These are phyloP conservation scores for Saturnispora dispora DNA, from an alignment of 805 yeast genomes.

Conservation along the genomic window DNA sequence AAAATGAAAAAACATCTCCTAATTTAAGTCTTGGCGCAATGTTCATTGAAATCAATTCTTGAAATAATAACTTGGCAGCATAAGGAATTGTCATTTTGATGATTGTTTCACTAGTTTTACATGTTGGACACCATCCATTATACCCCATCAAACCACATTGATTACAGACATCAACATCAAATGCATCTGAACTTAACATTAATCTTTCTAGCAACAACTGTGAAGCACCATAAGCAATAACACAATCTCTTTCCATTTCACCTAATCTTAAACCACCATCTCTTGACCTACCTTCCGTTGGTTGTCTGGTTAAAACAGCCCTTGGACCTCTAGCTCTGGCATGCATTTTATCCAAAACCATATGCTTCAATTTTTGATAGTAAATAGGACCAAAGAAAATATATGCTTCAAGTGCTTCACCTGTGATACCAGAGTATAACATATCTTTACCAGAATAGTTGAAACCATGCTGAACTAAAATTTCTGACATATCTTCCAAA, in stretches of 20 bases:
- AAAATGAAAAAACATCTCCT: slow-evolving; percentile 64
- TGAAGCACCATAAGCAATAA: slow-evolving; percentile 97
- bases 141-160: slow-evolving; percentile 96
- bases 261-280: slow-evolving; percentile 99
- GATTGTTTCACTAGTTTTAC: slow-evolving; percentile 79
- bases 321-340: slow-evolving; percentile 99
- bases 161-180: slow-evolving; percentile 92
- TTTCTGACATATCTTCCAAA: slow-evolving; percentile 87
- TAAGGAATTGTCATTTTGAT: slow-evolving; percentile 95
- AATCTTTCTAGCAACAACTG: slow-evolving; percentile 87
- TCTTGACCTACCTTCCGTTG: slow-evolving; percentile 97
- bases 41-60: slow-evolving; percentile 96
- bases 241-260: slow-evolving; percentile 99
- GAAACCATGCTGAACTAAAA: slow-evolving; percentile 84
- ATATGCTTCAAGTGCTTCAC: slow-evolving; percentile 94
- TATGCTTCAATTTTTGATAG: slow-evolving; percentile 95
- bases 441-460: slow-evolving; percentile 94
- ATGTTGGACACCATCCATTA: slow-evolving; percentile 95
- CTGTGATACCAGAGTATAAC: slow-evolving; percentile 95
- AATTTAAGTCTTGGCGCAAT: slow-evolving; percentile 91
- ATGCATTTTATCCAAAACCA: slow-evolving; percentile 99
- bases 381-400: slow-evolving; percentile 98
- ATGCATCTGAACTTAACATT: slow-evolving; percentile 96
- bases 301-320: slow-evolving; percentile 95
- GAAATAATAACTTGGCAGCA: slow-evolving; percentile 97